phyloP scores from a whole-genome alignment of 768 basidiomycete genomes.

The Kwoniella newhampshirensis region DNA sequence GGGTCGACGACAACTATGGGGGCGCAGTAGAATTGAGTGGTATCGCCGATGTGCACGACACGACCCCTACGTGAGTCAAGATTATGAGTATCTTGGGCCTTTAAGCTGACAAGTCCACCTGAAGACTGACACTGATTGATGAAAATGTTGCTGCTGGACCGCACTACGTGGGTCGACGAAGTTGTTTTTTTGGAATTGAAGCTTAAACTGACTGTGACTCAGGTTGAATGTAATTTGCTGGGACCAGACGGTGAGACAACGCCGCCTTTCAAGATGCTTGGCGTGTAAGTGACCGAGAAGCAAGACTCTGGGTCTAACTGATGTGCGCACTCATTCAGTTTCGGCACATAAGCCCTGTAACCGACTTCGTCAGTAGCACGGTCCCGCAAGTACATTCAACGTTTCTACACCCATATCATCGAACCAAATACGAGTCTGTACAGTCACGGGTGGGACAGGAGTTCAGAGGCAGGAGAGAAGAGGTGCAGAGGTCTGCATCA shows the following conservation, averaged over 20 bases:
- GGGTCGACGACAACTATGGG: slow-evolving; percentile 61
- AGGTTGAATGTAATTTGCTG: slow-evolving; percentile 75
- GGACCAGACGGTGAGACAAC: slow-evolving; percentile 70
- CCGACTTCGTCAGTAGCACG: too few species aligned
- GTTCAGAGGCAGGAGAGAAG: too few species aligned
- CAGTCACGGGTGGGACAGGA: too few species aligned
- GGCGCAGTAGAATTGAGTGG: slow-evolving; percentile 79
- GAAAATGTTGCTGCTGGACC: slow-evolving; percentile 74
- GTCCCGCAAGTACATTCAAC: too few species aligned
- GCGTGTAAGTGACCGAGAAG: slow-evolving; percentile 57
- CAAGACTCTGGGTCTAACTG: neutral
- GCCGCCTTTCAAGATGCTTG: slow-evolving; percentile 82
- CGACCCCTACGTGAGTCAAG: slow-evolving; percentile 65
- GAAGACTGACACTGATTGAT: slow-evolving; percentile 81
- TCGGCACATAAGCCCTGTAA: slow-evolving; percentile 20
- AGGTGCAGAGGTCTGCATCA: too few species aligned
- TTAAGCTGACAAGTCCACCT: neutral
- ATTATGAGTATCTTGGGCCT: neutral
- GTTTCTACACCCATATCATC: too few species aligned
- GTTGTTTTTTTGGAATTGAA: too few species aligned
- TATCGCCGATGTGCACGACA: slow-evolving; percentile 63
- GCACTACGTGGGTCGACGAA: slow-evolving; percentile 69
- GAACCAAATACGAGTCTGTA: too few species aligned
- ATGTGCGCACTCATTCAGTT: slow-evolving; percentile 4
- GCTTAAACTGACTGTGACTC: slow-evolving; percentile 7